Evolutionary conservation across 1,139 yeast genomes (phyloP).

Genomic region (Suhomyces panamericanus): DNA sequence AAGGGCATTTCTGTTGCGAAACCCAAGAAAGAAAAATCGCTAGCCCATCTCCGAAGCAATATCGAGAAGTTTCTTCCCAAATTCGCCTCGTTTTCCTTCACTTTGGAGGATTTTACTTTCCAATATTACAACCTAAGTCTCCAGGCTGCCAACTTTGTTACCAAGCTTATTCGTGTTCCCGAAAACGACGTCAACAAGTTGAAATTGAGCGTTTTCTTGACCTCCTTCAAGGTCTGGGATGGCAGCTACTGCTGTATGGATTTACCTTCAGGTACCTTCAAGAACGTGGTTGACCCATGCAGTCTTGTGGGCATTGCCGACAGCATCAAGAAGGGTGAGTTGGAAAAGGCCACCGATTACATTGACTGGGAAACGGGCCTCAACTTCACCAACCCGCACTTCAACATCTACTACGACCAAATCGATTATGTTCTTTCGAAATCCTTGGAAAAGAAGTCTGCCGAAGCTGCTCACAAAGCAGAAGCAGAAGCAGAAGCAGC

Average conservation of each 20-base stretch:
- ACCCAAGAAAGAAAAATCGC: neutral
- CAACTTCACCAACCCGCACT: slow-evolving; percentile 32
- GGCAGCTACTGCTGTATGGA: slow-evolving; percentile 35
- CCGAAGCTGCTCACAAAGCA: neutral
- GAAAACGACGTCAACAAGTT: slow-evolving; percentile 16
- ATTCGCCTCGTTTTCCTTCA: slow-evolving; percentile 17
- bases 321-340: slow-evolving; percentile 10
- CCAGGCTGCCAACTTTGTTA: slow-evolving; percentile 24
- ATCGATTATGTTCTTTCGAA: slow-evolving; percentile 16
- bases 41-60: neutral
- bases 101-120: slow-evolving; percentile 35
- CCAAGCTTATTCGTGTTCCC: slow-evolving; percentile 13
- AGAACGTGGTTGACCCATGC: slow-evolving; percentile 14
- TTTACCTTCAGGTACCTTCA: slow-evolving; percentile 37
- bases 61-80: slow-evolving; percentile 5
- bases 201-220: slow-evolving; percentile 21
- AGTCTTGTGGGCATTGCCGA: slow-evolving; percentile 13
- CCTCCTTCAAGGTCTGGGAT: slow-evolving; percentile 34
- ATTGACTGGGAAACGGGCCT: slow-evolving; percentile 16
- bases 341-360: slow-evolving; percentile 12
- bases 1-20: neutral
- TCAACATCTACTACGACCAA: slow-evolving; percentile 45
- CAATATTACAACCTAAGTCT: slow-evolving; percentile 21
- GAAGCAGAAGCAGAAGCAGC: neutral
- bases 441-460: neutral